Evolutionary conservation across 1,284 basidiomycete genomes (phyloP), one percentile per base, ranked within the genome.

Genomic region (Ceratobasidium theobromae): DNA sequence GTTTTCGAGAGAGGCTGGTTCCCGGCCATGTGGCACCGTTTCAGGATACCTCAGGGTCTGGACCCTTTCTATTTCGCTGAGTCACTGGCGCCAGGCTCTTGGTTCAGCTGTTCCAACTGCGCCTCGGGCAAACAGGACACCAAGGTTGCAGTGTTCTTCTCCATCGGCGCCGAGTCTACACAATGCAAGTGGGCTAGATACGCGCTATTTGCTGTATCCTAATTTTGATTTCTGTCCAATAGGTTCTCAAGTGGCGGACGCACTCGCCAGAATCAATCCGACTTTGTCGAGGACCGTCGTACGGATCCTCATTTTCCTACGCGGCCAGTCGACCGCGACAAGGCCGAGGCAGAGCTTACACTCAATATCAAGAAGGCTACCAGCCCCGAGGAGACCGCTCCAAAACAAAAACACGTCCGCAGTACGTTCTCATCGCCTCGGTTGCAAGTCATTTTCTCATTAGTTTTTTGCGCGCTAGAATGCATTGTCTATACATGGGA

Each of bases 401-500:
- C 91, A 65, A 97, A 98, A 78, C 94, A 97, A 82, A 98, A 98
- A 76, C 95, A 98, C 75, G 95, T 98, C 72, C 86, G 95, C 75
- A 96, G 94, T 96, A 76, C 75, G 92, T 84, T 28, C 32, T 25
- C 51, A 27, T 23, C 51, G 32, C 16, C 57, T 35, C 53, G 51
- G 23, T 28, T 18, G 41, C 48, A 6, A 38, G 33, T 28, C 40
- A 23, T 32, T 8, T 45, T 16, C 46, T 23, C 18, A 49, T 32
- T 33, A 8, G 46, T 28, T 35, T 35, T 45, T 45, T 41, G 62
- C 46, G 33, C 67, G 41, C 32, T 41, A 97, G 95, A 96, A 80
- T 93, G 91, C 72, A 96, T 98, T 75, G 92, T 98, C 33, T 98
- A 95, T 77, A 97, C 95, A 14, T 97, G 95, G 95, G 95, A 98